Evolutionary conservation across 2,329 filamentous ascomycete genomes (phyloP), one percentile per base, ranked within the genome.

Genomic region (Drechslera avenae): DNA sequence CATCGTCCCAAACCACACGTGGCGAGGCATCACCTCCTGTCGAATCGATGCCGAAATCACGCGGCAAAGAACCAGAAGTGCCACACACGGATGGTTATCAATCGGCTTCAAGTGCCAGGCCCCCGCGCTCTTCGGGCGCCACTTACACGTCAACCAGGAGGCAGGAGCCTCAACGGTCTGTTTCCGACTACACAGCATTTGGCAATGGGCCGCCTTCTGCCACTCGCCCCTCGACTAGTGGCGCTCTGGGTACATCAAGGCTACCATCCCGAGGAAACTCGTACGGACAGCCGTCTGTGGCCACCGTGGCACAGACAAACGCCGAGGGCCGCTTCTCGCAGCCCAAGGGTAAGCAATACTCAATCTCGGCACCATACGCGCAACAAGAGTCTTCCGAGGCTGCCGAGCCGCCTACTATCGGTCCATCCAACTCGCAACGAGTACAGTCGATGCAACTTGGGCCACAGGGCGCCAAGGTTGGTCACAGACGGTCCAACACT

Each of bases 281-380:
- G 50, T 97, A 97, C 72, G 90, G 90, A 59, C 90, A 95, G 73
- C 94, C 93, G 40, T 87, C 87, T 37, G 90, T 91, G 47, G 92
- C 94, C 23, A 86, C 91, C 39, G 87, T 97, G 53, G 91, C 91
- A 40, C 87, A 89, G 62, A 94, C 91, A 44, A 96, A 94, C 73
- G 91, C 84, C 3, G 89, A 96, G 72, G 93, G 91, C 57, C 89
- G 89, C 57, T 91, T 97, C 64, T 89, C 94, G 59, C 93, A 96
- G 76, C 81, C 74, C 59, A 84, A 82, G 72, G 78, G 81, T 57
- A 84, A 87, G 66, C 85, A 84, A 58, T 90, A 91, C 69, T 83
- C 84, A 41, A 91, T 93, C 26, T 88, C 88, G 16, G 80, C 84
- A 44, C 83, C 86, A 12, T 82, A 87, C 40, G 77, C 83, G 26